A percentile compares a stretch with the other conserved stretches of the same genome.
These are phyloP conservation scores for Mycena vulgaris DNA, from an alignment of 768 basidiomycete species.

Conservation along the genomic window DNA sequence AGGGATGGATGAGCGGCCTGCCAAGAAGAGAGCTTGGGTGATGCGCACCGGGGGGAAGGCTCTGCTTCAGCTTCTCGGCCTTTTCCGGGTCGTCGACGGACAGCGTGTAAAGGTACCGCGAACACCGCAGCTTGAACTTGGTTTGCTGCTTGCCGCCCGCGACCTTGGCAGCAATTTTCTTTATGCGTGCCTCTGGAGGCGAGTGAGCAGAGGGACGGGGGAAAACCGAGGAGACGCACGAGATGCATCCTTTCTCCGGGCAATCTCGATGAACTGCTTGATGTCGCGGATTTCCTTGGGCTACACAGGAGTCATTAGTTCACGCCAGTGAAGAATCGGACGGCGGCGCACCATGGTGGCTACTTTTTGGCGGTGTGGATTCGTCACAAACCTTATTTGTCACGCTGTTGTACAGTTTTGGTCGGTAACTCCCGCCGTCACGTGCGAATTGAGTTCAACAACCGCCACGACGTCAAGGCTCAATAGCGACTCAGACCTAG, in stretches of 20 bases:
- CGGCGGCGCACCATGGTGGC: constrained; percentile 32
- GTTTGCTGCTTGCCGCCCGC: constrained; percentile 84
- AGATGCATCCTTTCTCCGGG: constrained; percentile 96
- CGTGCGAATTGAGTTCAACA: neutral
- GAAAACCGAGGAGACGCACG: constrained; percentile 69
- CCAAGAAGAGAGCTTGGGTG: neutral
- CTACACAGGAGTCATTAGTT: constrained; percentile 57
- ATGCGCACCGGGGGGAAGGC: constrained; percentile 91
- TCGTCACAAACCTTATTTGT: neutral
- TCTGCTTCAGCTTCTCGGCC: constrained; percentile 97
- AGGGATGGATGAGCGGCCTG: neutral
- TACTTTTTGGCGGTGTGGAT: constrained; percentile 20
- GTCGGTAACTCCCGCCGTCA: constrained; percentile 5
- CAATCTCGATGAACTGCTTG: constrained; percentile 98
- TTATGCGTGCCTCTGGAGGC: constrained; percentile 93
- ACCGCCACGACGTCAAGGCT: no score
- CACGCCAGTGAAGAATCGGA: neutral
- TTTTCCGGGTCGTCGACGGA: constrained; percentile 96
- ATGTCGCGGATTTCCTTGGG: constrained; percentile 99
- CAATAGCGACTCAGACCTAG: no score
- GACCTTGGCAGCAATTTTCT: constrained; percentile 85
- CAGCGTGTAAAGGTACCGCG: constrained; percentile 97
- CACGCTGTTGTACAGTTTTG: neutral
- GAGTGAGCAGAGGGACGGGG: constrained; percentile 11
- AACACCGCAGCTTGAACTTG: constrained; percentile 99